phyloP scores from a whole-genome alignment of 2,329 filamentous ascomycete genomes.

The Biscogniauxia mediterranea region DNA sequence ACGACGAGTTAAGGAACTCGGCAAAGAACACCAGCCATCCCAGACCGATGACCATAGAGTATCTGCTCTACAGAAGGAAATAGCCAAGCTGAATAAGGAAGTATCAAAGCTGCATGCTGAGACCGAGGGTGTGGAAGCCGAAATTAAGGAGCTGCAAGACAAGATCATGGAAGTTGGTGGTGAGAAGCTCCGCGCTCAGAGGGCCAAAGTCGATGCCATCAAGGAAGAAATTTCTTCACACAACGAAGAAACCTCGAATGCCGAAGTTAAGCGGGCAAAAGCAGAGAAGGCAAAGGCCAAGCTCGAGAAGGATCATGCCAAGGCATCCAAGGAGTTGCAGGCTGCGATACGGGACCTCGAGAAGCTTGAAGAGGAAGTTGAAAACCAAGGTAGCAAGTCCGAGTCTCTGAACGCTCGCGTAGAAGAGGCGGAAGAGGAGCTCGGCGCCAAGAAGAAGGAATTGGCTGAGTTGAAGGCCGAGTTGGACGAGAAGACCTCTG shows the following conservation, averaged over 20 bases:
- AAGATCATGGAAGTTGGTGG: constrained; percentile 99
- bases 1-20: constrained; percentile 81
- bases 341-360: constrained; percentile 71
- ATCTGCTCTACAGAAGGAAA: constrained; percentile 71
- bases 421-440: constrained; percentile 76
- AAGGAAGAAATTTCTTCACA: constrained; percentile 82
- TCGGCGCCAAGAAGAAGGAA: constrained; percentile 77
- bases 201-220: constrained; percentile 83
- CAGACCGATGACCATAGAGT: constrained; percentile 76
- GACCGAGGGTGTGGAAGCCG: constrained; percentile 85
- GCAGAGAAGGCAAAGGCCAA: constrained; percentile 90
- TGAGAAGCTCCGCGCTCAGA: constrained; percentile 85
- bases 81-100: constrained; percentile 71
- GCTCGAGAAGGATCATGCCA: constrained; percentile 77
- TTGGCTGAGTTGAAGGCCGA: constrained; percentile 77
- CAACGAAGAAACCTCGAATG: constrained; percentile 77
- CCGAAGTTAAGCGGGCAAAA: constrained; percentile 86
- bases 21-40: constrained; percentile 76
- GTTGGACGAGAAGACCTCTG: constrained; percentile 79
- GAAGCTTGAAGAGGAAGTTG: constrained; percentile 74
- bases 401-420: constrained; percentile 70
- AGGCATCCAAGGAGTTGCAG: constrained; percentile 77
- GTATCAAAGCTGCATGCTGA: constrained; percentile 77
- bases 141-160: constrained; percentile 89
- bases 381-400: constrained; percentile 72